Conservation (phyloP, 129 eudicot species). For the Tanacetum coccineum region DNA sequence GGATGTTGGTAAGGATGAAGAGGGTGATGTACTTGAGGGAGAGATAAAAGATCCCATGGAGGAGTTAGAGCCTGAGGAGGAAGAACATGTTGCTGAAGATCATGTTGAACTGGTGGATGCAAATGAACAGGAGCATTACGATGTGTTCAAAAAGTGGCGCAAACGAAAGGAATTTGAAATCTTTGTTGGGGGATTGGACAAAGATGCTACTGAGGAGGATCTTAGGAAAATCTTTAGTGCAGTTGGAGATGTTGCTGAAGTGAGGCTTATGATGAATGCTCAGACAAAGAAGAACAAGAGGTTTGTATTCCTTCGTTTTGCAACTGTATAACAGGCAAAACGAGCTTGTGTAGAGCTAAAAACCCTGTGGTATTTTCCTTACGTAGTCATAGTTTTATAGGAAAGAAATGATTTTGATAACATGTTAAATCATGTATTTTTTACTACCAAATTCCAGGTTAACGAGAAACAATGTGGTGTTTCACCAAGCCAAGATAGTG, state of each 20-base stretch:
- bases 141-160: conserved; percentile 73
- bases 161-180: conserved; percentile 90
- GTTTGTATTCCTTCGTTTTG: conserved; percentile 93
- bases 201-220: conserved; percentile 95
- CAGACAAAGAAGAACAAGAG: conserved; percentile 96
- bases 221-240: conserved; percentile 82
- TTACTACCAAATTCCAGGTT: conserved; percentile 67
- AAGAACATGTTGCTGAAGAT: conserved; percentile 46
- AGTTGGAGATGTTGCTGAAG: conserved; percentile 90
- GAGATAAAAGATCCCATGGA: conserved; percentile 58
- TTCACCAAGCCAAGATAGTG: conserved; percentile 91
- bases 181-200: conserved; percentile 96
- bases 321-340: conserved; percentile 91
- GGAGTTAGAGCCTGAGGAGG: conserved; percentile 68
- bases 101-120: conserved; percentile 60
- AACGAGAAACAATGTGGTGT: conserved; percentile 96
- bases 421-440: conserved; percentile 34
- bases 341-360: conserved; percentile 84
- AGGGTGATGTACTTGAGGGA: conserved; percentile 58
- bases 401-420: conserved; percentile 21
- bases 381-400: conserved; percentile 27
- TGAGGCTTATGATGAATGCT: conserved; percentile 94
- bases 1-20: conserved; percentile 58
- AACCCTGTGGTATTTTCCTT: conserved; percentile 68
- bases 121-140: conserved; percentile 82